These are phyloP conservation scores for Russula brevipes DNA, from an alignment of 768 basidiomycete genomes.

Conservation along the genomic window DNA sequence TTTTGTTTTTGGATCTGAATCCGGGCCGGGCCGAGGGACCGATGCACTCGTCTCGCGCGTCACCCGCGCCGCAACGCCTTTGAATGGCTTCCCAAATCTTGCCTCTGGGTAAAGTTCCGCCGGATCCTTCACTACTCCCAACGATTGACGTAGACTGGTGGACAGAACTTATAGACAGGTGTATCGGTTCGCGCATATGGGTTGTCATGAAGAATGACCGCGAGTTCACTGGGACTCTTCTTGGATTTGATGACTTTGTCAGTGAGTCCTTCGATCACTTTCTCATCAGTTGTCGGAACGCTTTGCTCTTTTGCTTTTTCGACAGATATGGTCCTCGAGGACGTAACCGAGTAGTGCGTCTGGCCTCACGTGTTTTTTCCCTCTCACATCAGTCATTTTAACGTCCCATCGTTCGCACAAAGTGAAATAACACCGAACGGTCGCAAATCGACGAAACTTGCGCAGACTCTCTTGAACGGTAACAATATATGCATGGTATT, in stretches of 20 bases:
- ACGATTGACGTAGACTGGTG: constrained; percentile 1
- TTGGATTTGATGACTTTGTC: constrained; percentile 98
- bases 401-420: background rate
- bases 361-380: background rate
- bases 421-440: constrained; percentile 87
- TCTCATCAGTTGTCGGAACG: background rate
- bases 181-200: constrained; percentile 96
- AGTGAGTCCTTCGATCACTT: constrained; percentile 59
- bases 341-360: constrained; percentile 92
- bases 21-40: constrained; percentile 6
- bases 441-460: constrained; percentile 71
- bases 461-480: constrained; percentile 87
- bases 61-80: background rate
- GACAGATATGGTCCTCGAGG: constrained; percentile 89
- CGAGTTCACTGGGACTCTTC: constrained; percentile 90
- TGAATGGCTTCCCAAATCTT: constrained; percentile 90
- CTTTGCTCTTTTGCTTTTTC: background rate
- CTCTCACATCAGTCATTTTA: background rate
- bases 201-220: constrained; percentile 98
- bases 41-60: background rate
- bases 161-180: constrained; percentile 91
- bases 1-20: background rate
- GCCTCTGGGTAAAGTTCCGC: constrained; percentile 61
- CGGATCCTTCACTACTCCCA: background rate
- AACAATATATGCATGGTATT: constrained; percentile 94